Evolutionary conservation across 768 basidiomycete genomes (phyloP).

Genomic region (Pisolithus marmoratus): DNA sequence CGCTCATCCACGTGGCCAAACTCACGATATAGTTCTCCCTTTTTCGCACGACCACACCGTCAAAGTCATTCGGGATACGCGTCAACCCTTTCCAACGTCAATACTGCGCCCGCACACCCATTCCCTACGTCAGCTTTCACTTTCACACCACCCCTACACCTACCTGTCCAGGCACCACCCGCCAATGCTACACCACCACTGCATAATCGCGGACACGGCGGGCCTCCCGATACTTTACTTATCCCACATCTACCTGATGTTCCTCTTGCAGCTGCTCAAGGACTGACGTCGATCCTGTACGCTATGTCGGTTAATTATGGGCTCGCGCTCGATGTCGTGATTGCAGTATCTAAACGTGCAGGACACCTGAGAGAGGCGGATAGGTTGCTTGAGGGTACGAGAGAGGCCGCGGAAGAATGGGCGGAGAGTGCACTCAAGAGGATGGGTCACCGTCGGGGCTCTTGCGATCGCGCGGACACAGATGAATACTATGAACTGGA

Average conservation of each 20-base stretch:
- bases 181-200: neutral
- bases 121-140: neutral
- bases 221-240: neutral
- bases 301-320: slow-evolving; percentile 43
- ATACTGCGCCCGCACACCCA: neutral
- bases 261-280: slow-evolving; percentile 15
- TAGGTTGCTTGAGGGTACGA: slow-evolving; percentile 33
- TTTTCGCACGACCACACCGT: neutral
- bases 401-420: slow-evolving; percentile 29
- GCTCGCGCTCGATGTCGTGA: slow-evolving; percentile 36
- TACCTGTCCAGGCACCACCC: neutral
- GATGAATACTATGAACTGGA: slow-evolving; percentile 6
- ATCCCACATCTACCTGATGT: slow-evolving; percentile 12
- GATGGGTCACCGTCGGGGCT: neutral
- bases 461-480: neutral
- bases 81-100: neutral
- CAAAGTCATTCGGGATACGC: neutral
- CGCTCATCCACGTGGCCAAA: slow-evolving; percentile 1
- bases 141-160: neutral
- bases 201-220: neutral
- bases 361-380: slow-evolving; percentile 35
- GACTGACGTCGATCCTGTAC: slow-evolving; percentile 28
- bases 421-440: slow-evolving; percentile 7
- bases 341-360: slow-evolving; percentile 30
- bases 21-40: neutral